Evolutionary conservation across 306 rosid genomes (phyloP).

Genomic region (Glycine soja): DNA sequence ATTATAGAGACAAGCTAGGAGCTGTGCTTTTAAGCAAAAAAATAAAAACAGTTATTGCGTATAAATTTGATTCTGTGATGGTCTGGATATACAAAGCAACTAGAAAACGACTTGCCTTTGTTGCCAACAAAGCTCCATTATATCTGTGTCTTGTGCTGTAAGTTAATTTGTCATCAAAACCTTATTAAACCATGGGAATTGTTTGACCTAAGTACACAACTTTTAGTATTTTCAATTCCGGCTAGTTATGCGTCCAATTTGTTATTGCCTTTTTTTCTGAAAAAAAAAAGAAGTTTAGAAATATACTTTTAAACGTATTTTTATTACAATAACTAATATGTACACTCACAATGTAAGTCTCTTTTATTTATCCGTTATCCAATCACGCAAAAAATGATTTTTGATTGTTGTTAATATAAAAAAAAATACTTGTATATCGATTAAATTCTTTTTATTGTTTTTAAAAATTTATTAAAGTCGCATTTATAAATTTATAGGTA

Average conservation of each 20-base stretch:
- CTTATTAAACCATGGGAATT: constrained; percentile 17
- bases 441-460: no score
- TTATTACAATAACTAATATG: no score
- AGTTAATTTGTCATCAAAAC: constrained; percentile 13
- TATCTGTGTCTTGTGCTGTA: background rate
- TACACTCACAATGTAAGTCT: no score
- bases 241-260: background rate
- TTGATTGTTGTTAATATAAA: no score
- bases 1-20: background rate
- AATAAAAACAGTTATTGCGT: background rate
- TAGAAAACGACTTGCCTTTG: background rate
- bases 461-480: no score
- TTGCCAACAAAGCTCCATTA: background rate
- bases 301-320: no score
- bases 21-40: background rate
- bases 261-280: background rate
- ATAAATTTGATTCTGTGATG: background rate
- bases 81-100: background rate
- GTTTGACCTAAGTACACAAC: background rate
- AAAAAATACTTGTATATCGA: no score
- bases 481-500: no score
- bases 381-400: no score
- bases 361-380: no score
- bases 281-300: no score
- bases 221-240: background rate